Evolutionary conservation across 2,329 filamentous ascomycete species (phyloP), one percentile per base, ranked within the genome.

Genomic region (Aspergillus cejpii): DNA sequence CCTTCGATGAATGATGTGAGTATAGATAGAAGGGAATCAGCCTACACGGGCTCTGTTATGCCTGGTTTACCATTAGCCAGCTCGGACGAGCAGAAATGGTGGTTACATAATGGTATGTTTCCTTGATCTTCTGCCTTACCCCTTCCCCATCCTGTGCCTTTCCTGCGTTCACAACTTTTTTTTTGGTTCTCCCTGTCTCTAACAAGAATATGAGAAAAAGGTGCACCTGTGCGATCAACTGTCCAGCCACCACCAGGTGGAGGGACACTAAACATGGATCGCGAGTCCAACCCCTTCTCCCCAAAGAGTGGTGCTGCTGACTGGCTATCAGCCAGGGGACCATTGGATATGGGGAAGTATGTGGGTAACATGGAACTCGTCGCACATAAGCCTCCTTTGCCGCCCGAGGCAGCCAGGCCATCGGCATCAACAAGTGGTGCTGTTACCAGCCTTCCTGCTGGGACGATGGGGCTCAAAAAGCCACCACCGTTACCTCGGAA

Each of bases 41-140:
- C 87, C 34, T 85, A 84, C 1, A 90, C 92, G 62, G 84, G 92
- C 48, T 80, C 87, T 12, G 84, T 94, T 49, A 85, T 91, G 60
- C 85, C 87, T 5, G 87, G 87, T 1, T 74, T 83, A 33, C 80
- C 80, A 37, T 76, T 79, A 36, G 77, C 79, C 29, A 82, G 78
- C 61, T 80, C 79, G 29, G 78, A 82, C 57, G 71, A 74, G 48
- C 68, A 74, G 44, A 83, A 79, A 59, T 83, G 80, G 80, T 84
- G 80, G 80, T 68, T 83, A 29, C 78, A 81, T 50, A 75, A 77
- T 48, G 77, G 79, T 71, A 70, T 59, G 61, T 52, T 24, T 37
- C 11, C 48, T 8, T 33, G 33, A 24, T 50, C 38, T 42, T 28
- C 10, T 28, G 23, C 12, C 12, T 34, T 17, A 12, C 5, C 15